phyloP scores from a whole-genome alignment of 257 asterid genomes.

The Solanum rostratum region DNA sequence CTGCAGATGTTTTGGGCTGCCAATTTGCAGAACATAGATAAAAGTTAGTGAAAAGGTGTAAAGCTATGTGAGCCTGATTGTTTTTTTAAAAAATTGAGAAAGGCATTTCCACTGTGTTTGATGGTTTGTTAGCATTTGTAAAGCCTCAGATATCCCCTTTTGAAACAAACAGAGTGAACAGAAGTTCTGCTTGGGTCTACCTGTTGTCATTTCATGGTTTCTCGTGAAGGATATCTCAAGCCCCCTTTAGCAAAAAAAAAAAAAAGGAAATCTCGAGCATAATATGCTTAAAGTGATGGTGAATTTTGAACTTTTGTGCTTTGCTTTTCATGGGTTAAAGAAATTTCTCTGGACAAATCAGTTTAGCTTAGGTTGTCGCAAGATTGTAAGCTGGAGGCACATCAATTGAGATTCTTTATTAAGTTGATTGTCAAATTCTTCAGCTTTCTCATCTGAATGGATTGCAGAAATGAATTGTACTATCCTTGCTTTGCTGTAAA shows the following conservation, averaged over 20 bases:
- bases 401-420: background rate
- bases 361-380: background rate
- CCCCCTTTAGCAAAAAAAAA: background rate
- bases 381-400: background rate
- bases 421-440: background rate
- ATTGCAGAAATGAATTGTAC: background rate
- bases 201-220: background rate
- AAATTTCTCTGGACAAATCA: background rate
- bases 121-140: background rate
- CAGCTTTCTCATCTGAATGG: background rate
- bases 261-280: background rate
- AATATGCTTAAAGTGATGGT: background rate
- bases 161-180: background rate
- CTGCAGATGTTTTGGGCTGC: background rate
- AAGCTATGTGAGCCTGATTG: background rate
- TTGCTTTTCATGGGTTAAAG: background rate
- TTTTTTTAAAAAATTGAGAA: background rate
- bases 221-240: background rate
- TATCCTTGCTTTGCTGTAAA: background rate
- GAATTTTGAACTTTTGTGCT: background rate
- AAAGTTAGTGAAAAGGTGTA: background rate
- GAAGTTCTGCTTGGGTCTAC: background rate
- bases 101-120: background rate
- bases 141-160: background rate
- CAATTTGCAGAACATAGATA: background rate